Conservation (phyloP, 352 stramenopile genomes). For the Thraustochytrium sp. region DNA sequence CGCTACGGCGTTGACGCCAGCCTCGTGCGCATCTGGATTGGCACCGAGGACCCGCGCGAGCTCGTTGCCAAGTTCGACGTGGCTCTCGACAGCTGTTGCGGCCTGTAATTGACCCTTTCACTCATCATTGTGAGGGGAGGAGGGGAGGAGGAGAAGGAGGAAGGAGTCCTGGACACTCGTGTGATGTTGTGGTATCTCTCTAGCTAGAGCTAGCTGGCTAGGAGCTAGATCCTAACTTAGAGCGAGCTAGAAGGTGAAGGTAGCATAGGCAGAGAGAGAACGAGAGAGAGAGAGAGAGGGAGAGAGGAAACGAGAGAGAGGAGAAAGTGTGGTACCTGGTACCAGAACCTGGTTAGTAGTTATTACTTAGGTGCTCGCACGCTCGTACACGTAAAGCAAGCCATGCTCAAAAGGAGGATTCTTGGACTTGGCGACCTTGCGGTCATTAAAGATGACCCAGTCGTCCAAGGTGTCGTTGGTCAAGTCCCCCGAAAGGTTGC, state of each 20-base stretch:
- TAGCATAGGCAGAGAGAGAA: no score
- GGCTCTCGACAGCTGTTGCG: constrained; percentile 55
- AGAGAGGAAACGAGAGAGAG: neutral
- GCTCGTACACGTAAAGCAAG: constrained; percentile 90
- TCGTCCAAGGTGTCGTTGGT: constrained; percentile 48
- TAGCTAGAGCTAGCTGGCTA: neutral
- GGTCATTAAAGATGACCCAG: constrained; percentile 99
- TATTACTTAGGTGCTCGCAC: neutral
- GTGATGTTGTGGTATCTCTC: neutral
- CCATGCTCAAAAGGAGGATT: constrained; percentile 84
- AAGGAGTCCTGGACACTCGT: neutral
- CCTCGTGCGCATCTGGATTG: constrained; percentile 81
- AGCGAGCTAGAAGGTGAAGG: neutral
- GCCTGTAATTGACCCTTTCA: constrained; percentile 49
- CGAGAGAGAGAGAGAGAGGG: no score
- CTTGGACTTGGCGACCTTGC: constrained; percentile 92
- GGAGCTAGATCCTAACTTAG: neutral
- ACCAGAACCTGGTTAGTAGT: no score
- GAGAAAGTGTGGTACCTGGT: no score
- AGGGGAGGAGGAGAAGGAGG: neutral
- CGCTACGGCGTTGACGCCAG: constrained; percentile 78
- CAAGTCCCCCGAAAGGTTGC: constrained; percentile 74
- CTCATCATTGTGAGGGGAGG: neutral
- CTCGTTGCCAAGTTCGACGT: constrained; percentile 62
- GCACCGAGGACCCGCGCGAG: constrained; percentile 70